A percentile compares a stretch with the other conserved stretches of the same genome.
These are phyloP conservation scores for Globisporangium ultimum DNA, from an alignment of 352 stramenopile species.

Conservation along the genomic window DNA sequence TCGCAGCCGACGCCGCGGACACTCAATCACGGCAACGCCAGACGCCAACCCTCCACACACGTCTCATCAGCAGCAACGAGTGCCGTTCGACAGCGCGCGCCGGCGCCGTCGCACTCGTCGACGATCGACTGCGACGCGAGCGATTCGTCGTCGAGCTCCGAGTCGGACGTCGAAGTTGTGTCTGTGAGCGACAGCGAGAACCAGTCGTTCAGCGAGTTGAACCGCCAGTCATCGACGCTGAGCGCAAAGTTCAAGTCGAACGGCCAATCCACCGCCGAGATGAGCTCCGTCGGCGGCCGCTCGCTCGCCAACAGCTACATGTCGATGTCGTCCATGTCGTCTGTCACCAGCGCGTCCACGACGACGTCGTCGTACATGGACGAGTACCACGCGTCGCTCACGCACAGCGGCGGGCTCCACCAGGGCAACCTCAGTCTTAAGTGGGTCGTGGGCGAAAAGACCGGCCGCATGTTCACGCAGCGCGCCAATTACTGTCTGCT, in stretches of 20 bases:
- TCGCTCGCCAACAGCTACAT: background rate
- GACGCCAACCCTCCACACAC: background rate
- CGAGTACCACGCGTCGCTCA: conserved; percentile 42
- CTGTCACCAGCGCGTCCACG: conserved; percentile 9
- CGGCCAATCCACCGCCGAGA: background rate
- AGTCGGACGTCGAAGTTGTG: conserved; percentile 20
- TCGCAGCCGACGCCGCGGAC: conserved; percentile 11
- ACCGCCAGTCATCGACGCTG: background rate
- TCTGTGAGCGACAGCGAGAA: conserved; percentile 10
- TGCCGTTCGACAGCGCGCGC: background rate
- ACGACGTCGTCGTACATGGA: conserved; percentile 32
- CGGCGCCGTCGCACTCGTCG: background rate
- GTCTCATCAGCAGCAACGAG: conserved; percentile 11
- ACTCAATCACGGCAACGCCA: conserved; percentile 6
- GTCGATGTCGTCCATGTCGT: conserved; percentile 3
- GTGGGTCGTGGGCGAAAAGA: conserved; percentile 63
- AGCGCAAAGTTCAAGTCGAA: background rate
- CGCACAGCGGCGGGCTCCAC: conserved; percentile 24
- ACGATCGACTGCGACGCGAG: conserved; percentile 11
- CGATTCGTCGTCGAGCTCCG: conserved; percentile 38
- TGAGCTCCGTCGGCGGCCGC: background rate
- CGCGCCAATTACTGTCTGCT: conserved; percentile 62
- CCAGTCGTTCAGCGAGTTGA: conserved; percentile 7
- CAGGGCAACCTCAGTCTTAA: conserved; percentile 70
- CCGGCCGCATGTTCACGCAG: conserved; percentile 63